These are phyloP conservation scores for Pestalotiopsis sp. DNA, from an alignment of 2,329 filamentous ascomycete genomes.

Conservation along the genomic window DNA sequence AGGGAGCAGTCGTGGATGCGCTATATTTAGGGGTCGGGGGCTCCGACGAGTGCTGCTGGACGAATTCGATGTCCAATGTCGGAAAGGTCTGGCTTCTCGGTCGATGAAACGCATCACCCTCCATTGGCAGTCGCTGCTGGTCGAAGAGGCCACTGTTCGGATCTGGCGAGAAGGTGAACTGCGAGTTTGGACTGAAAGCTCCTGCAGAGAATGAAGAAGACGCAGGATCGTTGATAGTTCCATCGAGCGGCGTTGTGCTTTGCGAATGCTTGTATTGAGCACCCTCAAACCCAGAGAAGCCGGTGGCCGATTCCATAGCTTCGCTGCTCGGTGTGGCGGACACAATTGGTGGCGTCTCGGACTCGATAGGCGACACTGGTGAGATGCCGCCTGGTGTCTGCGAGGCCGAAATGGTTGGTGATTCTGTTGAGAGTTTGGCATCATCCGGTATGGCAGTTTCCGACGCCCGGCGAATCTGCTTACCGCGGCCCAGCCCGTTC, in stretches of 20 bases:
- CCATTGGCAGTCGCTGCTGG: conserved; percentile 35
- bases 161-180: conserved; percentile 77
- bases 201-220: conserved; percentile 70
- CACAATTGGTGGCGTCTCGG: conserved; percentile 69
- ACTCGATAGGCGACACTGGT: conserved; percentile 69
- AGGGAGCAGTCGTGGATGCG: conserved; percentile 47
- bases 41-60: conserved; percentile 43
- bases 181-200: conserved; percentile 72
- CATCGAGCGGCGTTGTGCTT: conserved; percentile 67
- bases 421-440: conserved; percentile 56
- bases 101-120: conserved; percentile 62
- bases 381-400: conserved; percentile 70
- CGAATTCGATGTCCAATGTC: conserved; percentile 65
- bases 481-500: conserved; percentile 59
- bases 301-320: conserved; percentile 61
- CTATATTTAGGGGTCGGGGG: conserved; percentile 53
- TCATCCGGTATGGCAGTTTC: conserved; percentile 73
- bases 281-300: conserved; percentile 61
- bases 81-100: conserved; percentile 90
- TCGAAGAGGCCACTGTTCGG: conserved; percentile 69
- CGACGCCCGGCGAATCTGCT: conserved; percentile 58
- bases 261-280: conserved; percentile 64
- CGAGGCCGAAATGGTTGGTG: conserved; percentile 54
- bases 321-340: conserved; percentile 73
- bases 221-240: conserved; percentile 64